These are phyloP conservation scores for Neurospora hispaniola DNA, from an alignment of 495 filamentous ascomycete species.

Conservation along the genomic window DNA sequence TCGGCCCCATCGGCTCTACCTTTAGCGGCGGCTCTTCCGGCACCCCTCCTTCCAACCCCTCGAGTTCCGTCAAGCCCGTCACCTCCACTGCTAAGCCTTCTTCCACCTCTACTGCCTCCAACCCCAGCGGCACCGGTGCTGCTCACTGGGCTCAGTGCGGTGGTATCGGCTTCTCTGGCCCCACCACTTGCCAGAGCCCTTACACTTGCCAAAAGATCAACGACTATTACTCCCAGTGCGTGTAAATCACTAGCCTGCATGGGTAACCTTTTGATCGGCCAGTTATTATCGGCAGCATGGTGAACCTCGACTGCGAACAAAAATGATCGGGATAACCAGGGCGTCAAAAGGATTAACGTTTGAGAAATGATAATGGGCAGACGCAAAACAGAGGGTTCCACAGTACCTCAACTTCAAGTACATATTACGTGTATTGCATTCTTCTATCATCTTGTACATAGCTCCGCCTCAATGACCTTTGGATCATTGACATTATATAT, in stretches of 20 bases:
- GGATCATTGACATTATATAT: neutral
- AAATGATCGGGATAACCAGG: neutral
- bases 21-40: conserved; percentile 24
- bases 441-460: neutral
- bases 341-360: neutral
- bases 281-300: neutral
- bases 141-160: conserved; percentile 33
- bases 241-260: conserved; percentile 14
- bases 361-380: neutral
- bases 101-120: conserved; percentile 7
- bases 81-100: conserved; percentile 3
- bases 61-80: conserved; percentile 10
- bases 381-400: neutral
- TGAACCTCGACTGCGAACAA: neutral
- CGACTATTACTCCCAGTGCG: conserved; percentile 33
- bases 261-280: neutral
- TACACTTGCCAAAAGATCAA: conserved; percentile 20
- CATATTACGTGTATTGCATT: neutral
- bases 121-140: conserved; percentile 9
- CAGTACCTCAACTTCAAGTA: neutral
- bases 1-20: conserved; percentile 58
- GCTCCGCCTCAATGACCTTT: neutral
- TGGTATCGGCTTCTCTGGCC: conserved; percentile 33
- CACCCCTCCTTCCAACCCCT: neutral
- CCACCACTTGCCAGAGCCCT: conserved; percentile 30